phyloP scores from a whole-genome alignment of 176 grass and related monocot species.

The Avena eriantha region DNA sequence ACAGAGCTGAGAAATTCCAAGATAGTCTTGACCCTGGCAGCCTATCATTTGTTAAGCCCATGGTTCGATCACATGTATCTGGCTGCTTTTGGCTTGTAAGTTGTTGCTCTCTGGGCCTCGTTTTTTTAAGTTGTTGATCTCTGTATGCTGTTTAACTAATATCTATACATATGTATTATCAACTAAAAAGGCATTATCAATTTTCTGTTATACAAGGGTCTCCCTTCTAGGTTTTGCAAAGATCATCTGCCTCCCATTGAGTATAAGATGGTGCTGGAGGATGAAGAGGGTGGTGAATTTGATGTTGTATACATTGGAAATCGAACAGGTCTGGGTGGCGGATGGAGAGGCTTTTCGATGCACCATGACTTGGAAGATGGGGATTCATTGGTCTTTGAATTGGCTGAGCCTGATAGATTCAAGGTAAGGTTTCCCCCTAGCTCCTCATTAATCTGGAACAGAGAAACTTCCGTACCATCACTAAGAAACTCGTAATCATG shows the following conservation, averaged over 20 bases:
- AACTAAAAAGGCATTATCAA: not conserved
- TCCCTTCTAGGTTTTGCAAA: slow-evolving; percentile 91
- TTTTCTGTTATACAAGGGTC: slow-evolving; percentile 52
- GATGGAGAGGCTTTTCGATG: slow-evolving; percentile 96
- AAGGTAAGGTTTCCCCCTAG: slow-evolving; percentile 58
- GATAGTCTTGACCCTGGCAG: slow-evolving; percentile 56
- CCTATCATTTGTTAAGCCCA: slow-evolving; percentile 90
- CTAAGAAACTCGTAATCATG: not conserved
- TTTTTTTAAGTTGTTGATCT: not conserved
- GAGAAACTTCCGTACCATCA: slow-evolving; percentile 9
- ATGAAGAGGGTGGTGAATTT: slow-evolving; percentile 83
- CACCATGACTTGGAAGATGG: slow-evolving; percentile 87
- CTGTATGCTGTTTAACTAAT: slow-evolving; percentile 17
- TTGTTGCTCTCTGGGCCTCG: not conserved
- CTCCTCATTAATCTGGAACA: not conserved
- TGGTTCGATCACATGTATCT: slow-evolving; percentile 93
- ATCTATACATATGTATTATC: not conserved
- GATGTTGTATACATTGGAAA: slow-evolving; percentile 83
- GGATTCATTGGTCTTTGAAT: slow-evolving; percentile 90
- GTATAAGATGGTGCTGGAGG: slow-evolving; percentile 85
- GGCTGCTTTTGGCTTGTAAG: slow-evolving; percentile 99
- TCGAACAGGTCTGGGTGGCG: slow-evolving; percentile 86
- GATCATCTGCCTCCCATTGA: slow-evolving; percentile 65
- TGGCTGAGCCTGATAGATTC: slow-evolving; percentile 72
- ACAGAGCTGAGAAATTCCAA: slow-evolving; percentile 76